These are phyloP conservation scores for Malus hybrid DNA, from an alignment of 331 rosid species.

Conservation along the genomic window DNA sequence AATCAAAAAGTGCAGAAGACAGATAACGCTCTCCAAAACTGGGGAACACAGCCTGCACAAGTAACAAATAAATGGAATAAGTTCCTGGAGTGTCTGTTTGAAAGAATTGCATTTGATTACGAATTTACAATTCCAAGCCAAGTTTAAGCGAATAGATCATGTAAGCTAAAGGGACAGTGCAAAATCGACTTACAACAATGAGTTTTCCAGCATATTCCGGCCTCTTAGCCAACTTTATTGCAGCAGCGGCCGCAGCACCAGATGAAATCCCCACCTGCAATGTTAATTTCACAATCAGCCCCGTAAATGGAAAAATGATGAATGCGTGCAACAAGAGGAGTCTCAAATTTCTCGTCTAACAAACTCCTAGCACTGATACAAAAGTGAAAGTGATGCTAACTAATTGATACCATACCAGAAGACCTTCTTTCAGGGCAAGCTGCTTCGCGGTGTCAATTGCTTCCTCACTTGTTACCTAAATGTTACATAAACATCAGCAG, in stretches of 20 bases:
- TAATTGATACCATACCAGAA: slow-evolving; percentile 26
- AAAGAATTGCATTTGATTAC: not conserved
- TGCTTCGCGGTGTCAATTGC: slow-evolving; percentile 62
- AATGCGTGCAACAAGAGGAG: too few relatives aligned
- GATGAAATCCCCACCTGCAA: slow-evolving; percentile 64
- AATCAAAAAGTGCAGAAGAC: slow-evolving; percentile 58
- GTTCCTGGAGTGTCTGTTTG: not conserved
- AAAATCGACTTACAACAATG: not conserved
- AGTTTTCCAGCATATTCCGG: slow-evolving; percentile 78
- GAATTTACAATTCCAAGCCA: slow-evolving; percentile 27
- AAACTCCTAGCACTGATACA: too few relatives aligned
- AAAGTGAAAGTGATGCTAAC: too few relatives aligned
- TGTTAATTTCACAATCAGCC: too few relatives aligned
- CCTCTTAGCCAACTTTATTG: slow-evolving; percentile 60
- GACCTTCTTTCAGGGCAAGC: slow-evolving; percentile 77
- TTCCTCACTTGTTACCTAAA: slow-evolving; percentile 62
- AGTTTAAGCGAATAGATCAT: not conserved
- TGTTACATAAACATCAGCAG: not conserved
- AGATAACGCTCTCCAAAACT: slow-evolving; percentile 65
- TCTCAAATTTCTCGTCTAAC: too few relatives aligned
- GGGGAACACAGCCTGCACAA: not conserved
- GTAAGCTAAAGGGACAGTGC: not conserved
- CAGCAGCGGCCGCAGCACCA: slow-evolving; percentile 79
- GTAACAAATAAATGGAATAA: not conserved
- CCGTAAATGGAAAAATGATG: too few relatives aligned